Percentiles rank a stretch among this genome's conserved stretches.
These are phyloP conservation scores for Kalmusia sp. DNA, from an alignment of 2,329 filamentous ascomycete genomes.

Conservation along the genomic window DNA sequence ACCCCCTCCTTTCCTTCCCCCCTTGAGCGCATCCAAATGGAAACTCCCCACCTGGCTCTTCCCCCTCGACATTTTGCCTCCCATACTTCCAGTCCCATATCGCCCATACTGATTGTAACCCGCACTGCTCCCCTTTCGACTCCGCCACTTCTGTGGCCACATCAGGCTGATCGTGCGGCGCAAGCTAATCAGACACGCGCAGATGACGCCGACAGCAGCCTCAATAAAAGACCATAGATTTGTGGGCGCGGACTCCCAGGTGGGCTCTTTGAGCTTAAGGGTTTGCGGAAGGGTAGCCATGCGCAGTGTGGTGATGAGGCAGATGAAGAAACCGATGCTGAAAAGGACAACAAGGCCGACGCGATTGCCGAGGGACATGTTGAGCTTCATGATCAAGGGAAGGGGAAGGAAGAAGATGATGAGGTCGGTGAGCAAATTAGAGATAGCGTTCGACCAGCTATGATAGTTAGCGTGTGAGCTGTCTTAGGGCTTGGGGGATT, in stretches of 20 bases:
- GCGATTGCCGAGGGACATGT: slow-evolving; percentile 26
- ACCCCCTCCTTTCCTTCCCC: background rate
- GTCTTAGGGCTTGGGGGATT: too few relatives aligned
- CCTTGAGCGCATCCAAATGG: slow-evolving; percentile 2
- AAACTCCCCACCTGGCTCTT: background rate
- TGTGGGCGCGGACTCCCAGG: slow-evolving; percentile 32
- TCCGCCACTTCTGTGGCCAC: slow-evolving; percentile 25
- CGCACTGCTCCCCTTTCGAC: background rate
- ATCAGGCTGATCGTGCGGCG: slow-evolving; percentile 19
- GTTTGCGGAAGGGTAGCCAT: slow-evolving; percentile 31
- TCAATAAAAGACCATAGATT: slow-evolving; percentile 40
- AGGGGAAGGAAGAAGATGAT: slow-evolving; percentile 29
- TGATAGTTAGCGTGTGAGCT: background rate
- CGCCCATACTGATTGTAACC: background rate
- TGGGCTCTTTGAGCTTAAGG: slow-evolving; percentile 24
- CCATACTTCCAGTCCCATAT: background rate
- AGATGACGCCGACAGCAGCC: slow-evolving; percentile 33
- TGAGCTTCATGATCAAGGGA: slow-evolving; percentile 26
- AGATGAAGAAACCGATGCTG: slow-evolving; percentile 36
- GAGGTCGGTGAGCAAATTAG: slow-evolving; percentile 29
- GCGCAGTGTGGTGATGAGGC: slow-evolving; percentile 31
- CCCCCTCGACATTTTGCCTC: background rate
- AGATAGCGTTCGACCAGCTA: slow-evolving; percentile 28
- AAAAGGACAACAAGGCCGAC: slow-evolving; percentile 31
- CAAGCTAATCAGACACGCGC: slow-evolving; percentile 35